Conservation (phyloP, 208 protist species). For the Porcisia hertigi region DNA sequence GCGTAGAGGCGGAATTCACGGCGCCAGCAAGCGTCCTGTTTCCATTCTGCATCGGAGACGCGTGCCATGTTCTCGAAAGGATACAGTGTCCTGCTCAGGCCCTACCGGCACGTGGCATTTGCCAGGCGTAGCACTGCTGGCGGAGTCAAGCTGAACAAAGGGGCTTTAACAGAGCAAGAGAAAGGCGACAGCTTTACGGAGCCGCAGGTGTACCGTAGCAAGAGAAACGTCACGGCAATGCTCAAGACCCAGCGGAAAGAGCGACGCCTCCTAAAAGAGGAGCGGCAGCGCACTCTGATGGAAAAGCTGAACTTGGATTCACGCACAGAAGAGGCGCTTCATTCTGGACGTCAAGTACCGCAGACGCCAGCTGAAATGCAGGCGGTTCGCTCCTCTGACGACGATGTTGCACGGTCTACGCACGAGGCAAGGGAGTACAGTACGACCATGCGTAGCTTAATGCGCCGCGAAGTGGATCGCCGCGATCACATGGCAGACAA, state of each 20-base stretch:
- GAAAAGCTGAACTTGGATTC: constrained; percentile 37
- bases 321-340: constrained; percentile 40
- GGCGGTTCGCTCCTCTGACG: constrained; percentile 45
- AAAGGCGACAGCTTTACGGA: constrained; percentile 79
- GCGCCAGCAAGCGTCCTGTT: not conserved
- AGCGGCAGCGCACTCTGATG: constrained; percentile 39
- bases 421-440: constrained; percentile 32
- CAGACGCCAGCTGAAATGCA: constrained; percentile 32
- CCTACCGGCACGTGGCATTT: constrained; percentile 35
- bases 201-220: constrained; percentile 69
- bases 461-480: constrained; percentile 71
- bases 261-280: constrained; percentile 40
- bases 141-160: constrained; percentile 63
- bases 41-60: no score
- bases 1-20: not conserved
- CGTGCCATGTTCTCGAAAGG: constrained; percentile 17
- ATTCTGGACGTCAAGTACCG: constrained; percentile 30
- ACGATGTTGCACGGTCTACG: constrained; percentile 8
- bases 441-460: constrained; percentile 39
- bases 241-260: constrained; percentile 54
- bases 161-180: constrained; percentile 47
- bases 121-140: constrained; percentile 35
- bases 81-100: constrained; percentile 13
- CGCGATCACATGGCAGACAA: constrained; percentile 77
- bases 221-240: constrained; percentile 55